These are phyloP conservation scores for Myxozyma udenii DNA, from an alignment of 805 yeast genomes.

Conservation along the genomic window DNA sequence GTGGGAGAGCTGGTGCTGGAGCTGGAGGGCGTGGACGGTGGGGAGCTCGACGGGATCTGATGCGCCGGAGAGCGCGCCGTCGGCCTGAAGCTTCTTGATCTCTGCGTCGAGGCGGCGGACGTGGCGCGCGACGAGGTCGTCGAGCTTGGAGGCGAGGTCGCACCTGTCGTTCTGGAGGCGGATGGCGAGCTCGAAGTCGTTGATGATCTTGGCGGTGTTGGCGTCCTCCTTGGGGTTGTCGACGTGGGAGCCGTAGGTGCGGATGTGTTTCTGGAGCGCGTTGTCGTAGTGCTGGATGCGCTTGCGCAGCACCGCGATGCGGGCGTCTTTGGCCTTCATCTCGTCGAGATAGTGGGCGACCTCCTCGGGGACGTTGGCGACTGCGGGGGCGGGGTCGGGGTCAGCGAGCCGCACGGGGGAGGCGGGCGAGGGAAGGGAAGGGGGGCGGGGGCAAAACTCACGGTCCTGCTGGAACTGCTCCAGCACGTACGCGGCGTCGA, in stretches of 20 bases:
- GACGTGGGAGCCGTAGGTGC: constrained; percentile 74
- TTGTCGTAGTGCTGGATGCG: constrained; percentile 68
- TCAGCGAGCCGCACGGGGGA: neutral
- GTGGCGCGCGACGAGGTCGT: constrained; percentile 65
- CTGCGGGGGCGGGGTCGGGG: constrained; percentile 9
- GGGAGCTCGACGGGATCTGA: constrained; percentile 18
- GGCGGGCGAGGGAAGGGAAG: neutral
- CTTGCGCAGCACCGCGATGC: constrained; percentile 61
- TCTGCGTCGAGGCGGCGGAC: constrained; percentile 69
- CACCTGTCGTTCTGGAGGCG: constrained; percentile 74
- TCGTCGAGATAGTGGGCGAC: constrained; percentile 77
- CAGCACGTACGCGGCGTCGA: constrained; percentile 87
- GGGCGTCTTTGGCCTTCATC: constrained; percentile 64
- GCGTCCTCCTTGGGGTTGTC: constrained; percentile 79
- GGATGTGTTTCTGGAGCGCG: constrained; percentile 78
- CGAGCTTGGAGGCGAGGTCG: constrained; percentile 73
- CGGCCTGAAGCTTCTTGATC: constrained; percentile 69
- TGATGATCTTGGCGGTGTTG: constrained; percentile 60
- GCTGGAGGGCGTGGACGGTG: constrained; percentile 7
- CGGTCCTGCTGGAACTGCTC: constrained; percentile 59
- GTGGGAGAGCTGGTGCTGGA: neutral
- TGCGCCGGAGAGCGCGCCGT: constrained; percentile 65
- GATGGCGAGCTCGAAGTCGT: constrained; percentile 59
- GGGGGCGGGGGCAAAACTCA: constrained; percentile 13
- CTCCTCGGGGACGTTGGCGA: constrained; percentile 85